Percentiles rank a stretch among this genome's conserved stretches.
phyloP scores from a whole-genome alignment of 2,329 filamentous ascomycete species.

The Alternaria angustiovoidea region DNA sequence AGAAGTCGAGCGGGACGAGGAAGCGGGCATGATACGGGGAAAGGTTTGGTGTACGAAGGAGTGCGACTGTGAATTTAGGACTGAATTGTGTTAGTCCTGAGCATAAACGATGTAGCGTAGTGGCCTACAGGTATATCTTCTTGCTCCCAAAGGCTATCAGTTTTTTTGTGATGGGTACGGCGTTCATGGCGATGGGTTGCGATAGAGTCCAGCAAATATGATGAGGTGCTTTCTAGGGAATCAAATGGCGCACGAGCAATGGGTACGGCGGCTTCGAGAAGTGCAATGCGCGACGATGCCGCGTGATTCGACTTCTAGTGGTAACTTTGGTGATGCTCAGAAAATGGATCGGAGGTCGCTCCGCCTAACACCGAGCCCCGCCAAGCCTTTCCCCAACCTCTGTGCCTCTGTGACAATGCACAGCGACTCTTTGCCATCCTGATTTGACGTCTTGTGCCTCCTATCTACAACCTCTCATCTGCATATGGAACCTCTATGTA shows the following conservation, averaged over 20 bases:
- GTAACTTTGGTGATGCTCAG: conserved; percentile 17
- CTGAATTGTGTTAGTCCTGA: conserved; percentile 56
- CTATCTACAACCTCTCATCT: not conserved
- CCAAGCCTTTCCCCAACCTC: conserved; percentile 1
- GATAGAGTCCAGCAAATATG: not conserved
- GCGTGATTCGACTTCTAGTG: conserved; percentile 3
- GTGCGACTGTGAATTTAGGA: conserved; percentile 80
- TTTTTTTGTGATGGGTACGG: conserved; percentile 44
- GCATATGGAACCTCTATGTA: not conserved
- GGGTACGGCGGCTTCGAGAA: not conserved
- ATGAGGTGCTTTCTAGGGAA: not conserved
- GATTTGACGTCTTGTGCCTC: not conserved
- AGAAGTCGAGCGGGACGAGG: conserved; percentile 88
- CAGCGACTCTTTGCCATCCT: not conserved
- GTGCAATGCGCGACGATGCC: conserved; percentile 9
- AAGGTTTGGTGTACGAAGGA: conserved; percentile 76
- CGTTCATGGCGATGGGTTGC: conserved; percentile 31
- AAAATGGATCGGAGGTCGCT: conserved; percentile 27
- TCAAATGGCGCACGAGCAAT: not conserved
- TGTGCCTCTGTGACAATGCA: not conserved
- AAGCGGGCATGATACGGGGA: conserved; percentile 87
- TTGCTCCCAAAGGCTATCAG: conserved; percentile 52
- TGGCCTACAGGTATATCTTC: conserved; percentile 58
- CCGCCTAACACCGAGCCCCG: conserved; percentile 16
- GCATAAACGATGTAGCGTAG: not conserved